phyloP scores from a whole-genome alignment of 257 asterid species.

The Capsicum rhomboideum region DNA sequence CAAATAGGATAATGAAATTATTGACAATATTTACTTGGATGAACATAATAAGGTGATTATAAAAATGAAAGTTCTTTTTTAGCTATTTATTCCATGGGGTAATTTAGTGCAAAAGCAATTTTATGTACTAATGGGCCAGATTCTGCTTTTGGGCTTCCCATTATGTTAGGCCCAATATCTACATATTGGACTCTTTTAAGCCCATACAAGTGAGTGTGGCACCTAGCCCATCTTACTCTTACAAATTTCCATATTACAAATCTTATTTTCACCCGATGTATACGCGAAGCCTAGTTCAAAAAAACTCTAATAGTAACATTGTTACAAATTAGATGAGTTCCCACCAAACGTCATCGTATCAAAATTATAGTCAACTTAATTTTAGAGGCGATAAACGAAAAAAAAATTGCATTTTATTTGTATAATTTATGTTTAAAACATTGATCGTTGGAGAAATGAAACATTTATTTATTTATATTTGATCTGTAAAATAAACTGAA shows the following conservation, averaged over 20 bases:
- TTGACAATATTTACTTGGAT: background rate
- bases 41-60: background rate
- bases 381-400: background rate
- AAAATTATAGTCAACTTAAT: background rate
- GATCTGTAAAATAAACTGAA: background rate
- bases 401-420: background rate
- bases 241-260: background rate
- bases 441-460: background rate
- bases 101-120: background rate
- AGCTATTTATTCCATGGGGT: background rate
- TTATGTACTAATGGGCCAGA: background rate
- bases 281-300: background rate
- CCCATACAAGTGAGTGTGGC: background rate
- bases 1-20: background rate
- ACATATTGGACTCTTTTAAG: background rate
- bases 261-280: background rate
- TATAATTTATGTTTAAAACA: background rate
- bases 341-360: background rate
- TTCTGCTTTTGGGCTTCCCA: background rate
- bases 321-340: background rate
- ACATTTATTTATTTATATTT: background rate
- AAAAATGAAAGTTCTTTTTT: background rate
- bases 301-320: background rate
- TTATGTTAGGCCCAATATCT: background rate
- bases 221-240: background rate